Evolutionary conservation across 2,329 filamentous ascomycete genomes (phyloP).

Genomic region (Fusarium sp.): DNA sequence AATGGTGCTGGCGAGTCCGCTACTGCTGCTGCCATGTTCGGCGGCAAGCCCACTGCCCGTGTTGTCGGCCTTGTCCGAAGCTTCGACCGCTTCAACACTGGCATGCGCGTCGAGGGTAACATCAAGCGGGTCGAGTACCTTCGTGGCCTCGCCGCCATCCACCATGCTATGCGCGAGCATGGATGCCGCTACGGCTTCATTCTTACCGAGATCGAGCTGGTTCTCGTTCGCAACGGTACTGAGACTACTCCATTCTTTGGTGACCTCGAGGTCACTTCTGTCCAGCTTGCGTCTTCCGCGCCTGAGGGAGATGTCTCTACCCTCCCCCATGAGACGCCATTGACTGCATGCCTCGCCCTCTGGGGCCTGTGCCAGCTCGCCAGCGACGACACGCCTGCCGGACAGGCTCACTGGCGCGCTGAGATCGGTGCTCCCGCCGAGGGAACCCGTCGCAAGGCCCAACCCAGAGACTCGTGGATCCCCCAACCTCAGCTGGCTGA

Average conservation of each 20-base stretch:
- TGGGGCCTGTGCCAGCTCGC: slow-evolving; percentile 83
- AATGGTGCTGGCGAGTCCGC: slow-evolving; percentile 67
- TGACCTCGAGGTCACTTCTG: slow-evolving; percentile 79
- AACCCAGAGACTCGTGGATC: slow-evolving; percentile 80
- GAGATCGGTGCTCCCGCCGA: slow-evolving; percentile 82
- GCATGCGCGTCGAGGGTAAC: slow-evolving; percentile 87
- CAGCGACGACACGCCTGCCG: slow-evolving; percentile 62
- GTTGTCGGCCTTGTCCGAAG: slow-evolving; percentile 89
- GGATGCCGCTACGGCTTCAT: slow-evolving; percentile 95
- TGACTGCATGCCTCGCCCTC: slow-evolving; percentile 79
- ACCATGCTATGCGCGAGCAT: slow-evolving; percentile 93
- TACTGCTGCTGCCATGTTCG: slow-evolving; percentile 64
- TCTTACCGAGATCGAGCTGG: slow-evolving; percentile 93
- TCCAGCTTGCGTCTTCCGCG: slow-evolving; percentile 63
- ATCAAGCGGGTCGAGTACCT: slow-evolving; percentile 91
- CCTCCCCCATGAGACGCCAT: slow-evolving; percentile 54
- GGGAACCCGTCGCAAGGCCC: slow-evolving; percentile 75
- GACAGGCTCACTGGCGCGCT: slow-evolving; percentile 71
- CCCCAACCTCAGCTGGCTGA: slow-evolving; percentile 77
- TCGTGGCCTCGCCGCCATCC: slow-evolving; percentile 84
- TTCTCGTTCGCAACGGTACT: slow-evolving; percentile 84
- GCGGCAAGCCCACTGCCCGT: slow-evolving; percentile 62
- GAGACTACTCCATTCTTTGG: slow-evolving; percentile 83
- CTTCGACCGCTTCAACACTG: slow-evolving; percentile 95
- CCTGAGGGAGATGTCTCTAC: slow-evolving; percentile 43